phyloP scores from a whole-genome alignment of 1,284 basidiomycete species.

The Ustilago esculenta region DNA sequence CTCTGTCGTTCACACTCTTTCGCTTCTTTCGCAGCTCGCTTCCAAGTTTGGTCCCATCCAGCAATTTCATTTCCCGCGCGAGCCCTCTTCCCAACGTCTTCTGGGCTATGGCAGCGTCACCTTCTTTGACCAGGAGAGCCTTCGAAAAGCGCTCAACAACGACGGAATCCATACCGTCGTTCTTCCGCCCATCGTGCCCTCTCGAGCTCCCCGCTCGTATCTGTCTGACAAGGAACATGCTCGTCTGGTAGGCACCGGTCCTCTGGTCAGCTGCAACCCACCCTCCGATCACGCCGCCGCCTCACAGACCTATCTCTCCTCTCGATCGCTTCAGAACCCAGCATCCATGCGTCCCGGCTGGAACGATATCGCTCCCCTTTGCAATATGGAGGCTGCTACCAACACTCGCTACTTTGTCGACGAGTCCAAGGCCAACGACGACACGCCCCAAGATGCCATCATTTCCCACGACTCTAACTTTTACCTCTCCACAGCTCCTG shows the following conservation, averaged over 20 bases:
- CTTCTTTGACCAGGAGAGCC: conserved; percentile 25
- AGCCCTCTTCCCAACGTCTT: conserved; percentile 18
- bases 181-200: conserved; percentile 34
- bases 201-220: conserved; percentile 37
- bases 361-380: conserved; percentile 37
- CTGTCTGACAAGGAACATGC: conserved; percentile 32
- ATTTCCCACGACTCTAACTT: conserved; percentile 18
- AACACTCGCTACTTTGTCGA: conserved; percentile 30
- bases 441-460: conserved; percentile 36
- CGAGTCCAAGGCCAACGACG: conserved; percentile 16
- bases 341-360: conserved; percentile 37
- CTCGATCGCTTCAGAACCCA: conserved; percentile 36
- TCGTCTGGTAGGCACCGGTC: conserved; percentile 19
- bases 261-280: conserved; percentile 22
- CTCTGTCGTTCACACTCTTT: conserved; percentile 42
- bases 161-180: conserved; percentile 27
- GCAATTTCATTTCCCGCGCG: conserved; percentile 46
- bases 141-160: conserved; percentile 34
- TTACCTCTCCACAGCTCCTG: conserved; percentile 23
- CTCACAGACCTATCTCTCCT: conserved; percentile 13
- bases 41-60: conserved; percentile 38
- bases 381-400: conserved; percentile 18
- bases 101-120: conserved; percentile 45
- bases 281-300: conserved; percentile 10
- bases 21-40: conserved; percentile 34